phyloP scores from a whole-genome alignment of 1,284 basidiomycete genomes.

The Cutaneotrichosporon curvatum region DNA sequence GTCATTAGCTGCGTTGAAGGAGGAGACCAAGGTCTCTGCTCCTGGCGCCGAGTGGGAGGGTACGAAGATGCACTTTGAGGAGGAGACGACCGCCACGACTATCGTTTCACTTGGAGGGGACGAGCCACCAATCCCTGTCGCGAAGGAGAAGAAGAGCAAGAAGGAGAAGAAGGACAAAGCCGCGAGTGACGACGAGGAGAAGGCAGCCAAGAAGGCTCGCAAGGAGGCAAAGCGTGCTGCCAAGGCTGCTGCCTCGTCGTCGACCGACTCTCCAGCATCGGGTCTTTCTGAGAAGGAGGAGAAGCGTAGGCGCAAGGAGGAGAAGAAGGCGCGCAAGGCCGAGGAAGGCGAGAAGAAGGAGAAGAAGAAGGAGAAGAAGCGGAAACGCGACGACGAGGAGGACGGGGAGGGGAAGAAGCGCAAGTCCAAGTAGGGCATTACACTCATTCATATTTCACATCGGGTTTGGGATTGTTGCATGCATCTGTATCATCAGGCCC shows the following conservation, averaged over 20 bases:
- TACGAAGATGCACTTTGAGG: slow-evolving; percentile 29
- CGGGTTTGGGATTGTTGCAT: no score
- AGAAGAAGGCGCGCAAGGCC: slow-evolving; percentile 4
- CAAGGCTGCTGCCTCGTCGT: slow-evolving; percentile 8
- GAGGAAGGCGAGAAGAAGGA: background rate
- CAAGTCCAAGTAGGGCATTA: slow-evolving; percentile 3
- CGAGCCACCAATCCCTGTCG: background rate
- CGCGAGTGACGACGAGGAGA: slow-evolving; percentile 2
- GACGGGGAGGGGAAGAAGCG: slow-evolving; percentile 2
- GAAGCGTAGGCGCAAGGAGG: slow-evolving; percentile 10
- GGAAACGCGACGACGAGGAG: slow-evolving; percentile 2
- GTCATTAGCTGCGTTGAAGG: slow-evolving; percentile 23
- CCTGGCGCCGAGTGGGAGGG: slow-evolving; percentile 37
- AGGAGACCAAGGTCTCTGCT: slow-evolving; percentile 22
- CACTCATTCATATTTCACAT: no score
- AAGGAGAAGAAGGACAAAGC: slow-evolving; percentile 1
- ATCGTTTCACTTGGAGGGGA: background rate
- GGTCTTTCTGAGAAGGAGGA: slow-evolving; percentile 3
- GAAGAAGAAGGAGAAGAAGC: slow-evolving; percentile 5
- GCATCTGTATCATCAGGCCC: no score
- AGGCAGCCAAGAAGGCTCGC: slow-evolving; percentile 4
- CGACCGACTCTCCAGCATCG: background rate
- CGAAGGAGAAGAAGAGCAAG: slow-evolving; percentile 4
- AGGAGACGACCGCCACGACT: slow-evolving; percentile 4
- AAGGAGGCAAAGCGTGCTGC: slow-evolving; percentile 10